phyloP scores from a whole-genome alignment of 768 basidiomycete species.

The Collybia mongolica region DNA sequence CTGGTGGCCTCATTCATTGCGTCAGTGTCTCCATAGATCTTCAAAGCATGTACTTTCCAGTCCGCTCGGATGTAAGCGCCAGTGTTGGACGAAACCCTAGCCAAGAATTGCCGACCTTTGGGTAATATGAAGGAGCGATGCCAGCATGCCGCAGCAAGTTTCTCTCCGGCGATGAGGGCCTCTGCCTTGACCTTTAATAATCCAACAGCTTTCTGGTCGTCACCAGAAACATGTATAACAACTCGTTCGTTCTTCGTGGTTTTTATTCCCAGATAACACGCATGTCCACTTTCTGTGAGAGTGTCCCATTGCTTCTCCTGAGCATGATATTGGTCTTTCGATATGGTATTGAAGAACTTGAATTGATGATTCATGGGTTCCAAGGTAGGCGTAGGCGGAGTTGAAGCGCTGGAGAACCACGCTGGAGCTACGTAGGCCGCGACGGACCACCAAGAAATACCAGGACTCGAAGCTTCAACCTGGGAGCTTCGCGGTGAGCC shows the following conservation, averaged over 20 bases:
- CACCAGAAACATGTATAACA: slow-evolving; percentile 42
- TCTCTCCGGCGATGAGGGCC: slow-evolving; percentile 47
- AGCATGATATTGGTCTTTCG: slow-evolving; percentile 42
- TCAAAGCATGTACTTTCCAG: slow-evolving; percentile 39
- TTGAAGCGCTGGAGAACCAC: too few species aligned
- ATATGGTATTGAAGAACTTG: slow-evolving; percentile 46
- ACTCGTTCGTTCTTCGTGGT: slow-evolving; percentile 15
- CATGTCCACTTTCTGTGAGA: slow-evolving; percentile 33
- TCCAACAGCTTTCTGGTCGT: slow-evolving; percentile 49
- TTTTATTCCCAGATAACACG: slow-evolving; percentile 27
- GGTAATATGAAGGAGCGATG: slow-evolving; percentile 35
- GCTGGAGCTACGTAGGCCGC: too few species aligned
- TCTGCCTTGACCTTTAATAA: slow-evolving; percentile 58
- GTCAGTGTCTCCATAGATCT: slow-evolving; percentile 38
- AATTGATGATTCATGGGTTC: slow-evolving; percentile 28
- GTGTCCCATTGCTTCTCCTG: slow-evolving; percentile 48
- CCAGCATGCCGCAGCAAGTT: slow-evolving; percentile 41
- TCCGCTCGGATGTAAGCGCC: slow-evolving; percentile 43
- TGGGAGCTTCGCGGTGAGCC: slow-evolving; percentile 29
- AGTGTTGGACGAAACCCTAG: slow-evolving; percentile 25
- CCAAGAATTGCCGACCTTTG: slow-evolving; percentile 28
- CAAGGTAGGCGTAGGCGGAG: too few species aligned
- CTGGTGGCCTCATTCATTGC: slow-evolving; percentile 36
- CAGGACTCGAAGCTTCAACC: slow-evolving; percentile 27
- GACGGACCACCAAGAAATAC: slow-evolving; percentile 39